phyloP scores from a whole-genome alignment of 257 asterid species.

The Fraxinus anomala region DNA sequence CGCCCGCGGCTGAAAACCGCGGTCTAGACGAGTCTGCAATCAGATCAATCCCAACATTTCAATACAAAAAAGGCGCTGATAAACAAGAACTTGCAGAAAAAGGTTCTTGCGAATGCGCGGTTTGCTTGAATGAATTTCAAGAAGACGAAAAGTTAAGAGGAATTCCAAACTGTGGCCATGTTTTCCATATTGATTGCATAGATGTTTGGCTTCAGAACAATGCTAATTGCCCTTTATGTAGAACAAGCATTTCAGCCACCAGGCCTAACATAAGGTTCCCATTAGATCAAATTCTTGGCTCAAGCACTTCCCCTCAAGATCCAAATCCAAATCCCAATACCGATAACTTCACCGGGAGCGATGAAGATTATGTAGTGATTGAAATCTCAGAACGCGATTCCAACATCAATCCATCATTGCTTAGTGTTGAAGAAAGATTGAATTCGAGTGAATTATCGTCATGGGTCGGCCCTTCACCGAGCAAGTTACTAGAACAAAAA shows the following conservation, averaged over 20 bases:
- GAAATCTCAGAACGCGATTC: conserved; percentile 46
- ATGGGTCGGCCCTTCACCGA: conserved; percentile 40
- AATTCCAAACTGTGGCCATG: conserved; percentile 70
- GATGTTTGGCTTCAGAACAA: conserved; percentile 92
- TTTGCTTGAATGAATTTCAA: conserved; percentile 74
- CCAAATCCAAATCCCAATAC: conserved; percentile 30
- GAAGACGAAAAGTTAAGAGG: conserved; percentile 63
- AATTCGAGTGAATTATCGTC: conserved; percentile 33
- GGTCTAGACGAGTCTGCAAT: conserved; percentile 72
- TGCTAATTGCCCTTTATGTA: conserved; percentile 86
- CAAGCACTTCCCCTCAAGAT: conserved; percentile 40
- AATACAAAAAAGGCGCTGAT: conserved; percentile 38
- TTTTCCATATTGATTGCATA: conserved; percentile 83
- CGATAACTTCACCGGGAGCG: conserved; percentile 37
- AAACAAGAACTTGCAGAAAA: not conserved
- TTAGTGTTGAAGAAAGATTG: conserved; percentile 33
- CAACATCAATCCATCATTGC: conserved; percentile 23
- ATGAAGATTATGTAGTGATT: conserved; percentile 75
- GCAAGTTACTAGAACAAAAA: conserved; percentile 30
- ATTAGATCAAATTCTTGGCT: conserved; percentile 34
- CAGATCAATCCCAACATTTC: conserved; percentile 62
- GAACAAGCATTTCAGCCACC: conserved; percentile 54
- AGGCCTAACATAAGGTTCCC: conserved; percentile 23
- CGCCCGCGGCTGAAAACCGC: conserved; percentile 48
- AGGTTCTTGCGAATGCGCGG: conserved; percentile 56